These are phyloP conservation scores for Daldinia concentrica DNA, from an alignment of 495 filamentous ascomycete genomes.

Conservation along the genomic window DNA sequence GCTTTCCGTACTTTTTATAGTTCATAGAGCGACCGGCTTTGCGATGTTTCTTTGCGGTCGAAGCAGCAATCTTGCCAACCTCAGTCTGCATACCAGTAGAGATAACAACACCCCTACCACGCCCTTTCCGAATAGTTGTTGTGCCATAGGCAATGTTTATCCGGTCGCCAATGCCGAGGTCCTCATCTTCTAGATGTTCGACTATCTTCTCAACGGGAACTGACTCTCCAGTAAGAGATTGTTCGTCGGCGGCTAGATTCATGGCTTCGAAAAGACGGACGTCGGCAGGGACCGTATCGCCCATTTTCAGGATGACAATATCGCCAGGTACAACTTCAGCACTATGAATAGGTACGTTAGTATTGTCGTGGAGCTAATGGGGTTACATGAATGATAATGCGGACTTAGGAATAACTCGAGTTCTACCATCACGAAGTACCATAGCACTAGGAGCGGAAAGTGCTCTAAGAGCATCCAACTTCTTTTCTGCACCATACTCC, in stretches of 20 bases:
- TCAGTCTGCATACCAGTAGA: conserved; percentile 83
- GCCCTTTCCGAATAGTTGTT: conserved; percentile 72
- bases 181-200: conserved; percentile 53
- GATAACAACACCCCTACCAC: conserved; percentile 71
- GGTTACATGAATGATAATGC: not conserved
- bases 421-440: conserved; percentile 76
- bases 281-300: conserved; percentile 85
- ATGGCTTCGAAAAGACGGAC: conserved; percentile 77
- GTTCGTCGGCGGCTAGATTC: conserved; percentile 78
- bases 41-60: conserved; percentile 65
- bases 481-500: conserved; percentile 86
- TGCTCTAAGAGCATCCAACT: conserved; percentile 80
- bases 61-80: conserved; percentile 81
- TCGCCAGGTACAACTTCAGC: conserved; percentile 84
- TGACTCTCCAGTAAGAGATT: conserved; percentile 76
- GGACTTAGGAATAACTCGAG: conserved; percentile 67
- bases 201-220: conserved; percentile 64
- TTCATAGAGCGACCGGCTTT: conserved; percentile 71
- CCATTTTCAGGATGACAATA: conserved; percentile 80
- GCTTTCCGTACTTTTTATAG: conserved; percentile 67
- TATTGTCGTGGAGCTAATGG: not conserved
- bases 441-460: conserved; percentile 82
- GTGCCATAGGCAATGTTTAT: conserved; percentile 76
- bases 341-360: conserved; percentile 51
- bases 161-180: conserved; percentile 70